Evolutionary conservation across 306 rosid species (phyloP), one percentile per base, ranked within the genome.

Genomic region (Medicago truncatula): DNA sequence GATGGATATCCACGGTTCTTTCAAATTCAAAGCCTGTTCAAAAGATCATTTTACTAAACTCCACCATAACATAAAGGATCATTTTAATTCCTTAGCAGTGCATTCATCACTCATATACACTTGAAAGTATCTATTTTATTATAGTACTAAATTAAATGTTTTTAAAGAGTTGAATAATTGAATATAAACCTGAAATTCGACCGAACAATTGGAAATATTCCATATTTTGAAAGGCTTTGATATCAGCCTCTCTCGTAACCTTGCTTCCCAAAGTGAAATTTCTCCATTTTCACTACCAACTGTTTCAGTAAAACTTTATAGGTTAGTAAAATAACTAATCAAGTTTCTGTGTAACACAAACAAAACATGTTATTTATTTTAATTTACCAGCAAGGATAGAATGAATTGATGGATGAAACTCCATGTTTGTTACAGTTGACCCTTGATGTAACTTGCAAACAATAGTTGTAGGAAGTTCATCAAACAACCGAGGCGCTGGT

Each of bases 251-350:
- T 89, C 87, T 70, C 63, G 77, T 25, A 71, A 53, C 20, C 87
- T 83, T 31, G 77, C 75, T 74, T 89, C 91, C 91, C 91, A 89
- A 6, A 87, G 71, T 64, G 89, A 73, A 73, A 89, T 53, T 70
- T 89, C 94, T 65, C 94, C 94, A 28, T 83, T 87, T 68, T 12
- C 41, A 59, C 82, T 82, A 13, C 94, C 94, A 80, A 87, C 93
- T 89, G 85, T 63, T 82, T 78, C 76, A 67, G 68, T 63, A 36
- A 41, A 10, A 21, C 31, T 46, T 70, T 44, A 67, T 9, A 65
- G 21, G 82, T 83, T 54, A 58, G 67, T 53, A 21, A 20, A 38
- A 40, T 44, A 28, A 17, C 36, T 69, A 7, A 53, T 17, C 0
- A 36, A 21, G 43, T 11, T 11, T 38, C n/a, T 41, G 17, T 17